Evolutionary conservation across 1,139 yeast genomes (phyloP).

Genomic region (Taphrina communis): DNA sequence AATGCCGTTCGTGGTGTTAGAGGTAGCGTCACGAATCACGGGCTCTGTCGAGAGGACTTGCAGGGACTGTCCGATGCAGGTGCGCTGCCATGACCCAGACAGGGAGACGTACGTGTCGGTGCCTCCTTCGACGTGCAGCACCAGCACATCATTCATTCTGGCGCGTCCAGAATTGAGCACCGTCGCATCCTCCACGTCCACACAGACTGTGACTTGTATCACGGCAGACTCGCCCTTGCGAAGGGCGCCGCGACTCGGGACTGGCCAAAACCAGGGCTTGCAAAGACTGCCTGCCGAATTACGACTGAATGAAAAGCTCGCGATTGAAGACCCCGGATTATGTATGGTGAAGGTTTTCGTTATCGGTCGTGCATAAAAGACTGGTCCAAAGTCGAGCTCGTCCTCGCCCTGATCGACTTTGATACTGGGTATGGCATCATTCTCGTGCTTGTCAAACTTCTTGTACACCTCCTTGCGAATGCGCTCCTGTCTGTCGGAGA

Average conservation of each 20-base stretch:
- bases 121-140: constrained; percentile 40
- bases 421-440: constrained; percentile 38
- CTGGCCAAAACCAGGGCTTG: constrained; percentile 34
- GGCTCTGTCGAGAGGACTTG: constrained; percentile 21
- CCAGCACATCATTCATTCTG: constrained; percentile 34
- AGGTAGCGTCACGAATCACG: not conserved
- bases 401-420: constrained; percentile 17
- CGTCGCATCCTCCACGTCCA: constrained; percentile 16
- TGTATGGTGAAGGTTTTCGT: constrained; percentile 3
- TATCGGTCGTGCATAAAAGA: constrained; percentile 5
- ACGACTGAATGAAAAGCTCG: constrained; percentile 13
- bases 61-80: constrained; percentile 40
- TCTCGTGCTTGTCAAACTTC: constrained; percentile 40
- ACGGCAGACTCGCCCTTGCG: constrained; percentile 3
- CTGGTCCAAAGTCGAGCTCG: constrained; percentile 27
- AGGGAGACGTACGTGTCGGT: constrained; percentile 36
- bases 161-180: constrained; percentile 30
- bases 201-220: constrained; percentile 19
- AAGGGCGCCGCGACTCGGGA: constrained; percentile 7
- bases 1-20: too few relatives aligned
- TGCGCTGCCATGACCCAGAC: constrained; percentile 32
- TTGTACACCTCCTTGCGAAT: constrained; percentile 18
- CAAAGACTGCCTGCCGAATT: constrained; percentile 1
- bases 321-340: constrained; percentile 16
- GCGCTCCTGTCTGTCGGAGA: constrained; percentile 21